Evolutionary conservation across 192 early-diverging fungal species (phyloP), one percentile per base, ranked within the genome.

Genomic region (Coemansia sp.): DNA sequence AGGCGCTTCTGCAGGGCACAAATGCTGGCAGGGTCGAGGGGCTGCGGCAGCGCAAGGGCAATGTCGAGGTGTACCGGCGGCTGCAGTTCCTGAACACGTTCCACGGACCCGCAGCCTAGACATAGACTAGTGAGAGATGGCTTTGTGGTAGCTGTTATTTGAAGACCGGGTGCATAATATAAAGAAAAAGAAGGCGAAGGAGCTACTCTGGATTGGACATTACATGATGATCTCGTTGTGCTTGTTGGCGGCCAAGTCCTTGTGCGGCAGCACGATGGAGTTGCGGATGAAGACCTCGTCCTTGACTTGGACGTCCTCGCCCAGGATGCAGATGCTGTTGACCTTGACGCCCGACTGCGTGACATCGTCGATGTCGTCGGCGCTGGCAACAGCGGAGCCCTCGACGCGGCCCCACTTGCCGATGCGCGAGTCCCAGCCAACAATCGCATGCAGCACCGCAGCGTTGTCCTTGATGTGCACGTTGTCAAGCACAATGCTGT

Each of bases 151-250:
- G 9, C 42, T 18, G 15, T 41, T 16, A 13, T 9, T 32, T 32
- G 32, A 32, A 32, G 32, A 32, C 32, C 21, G 43, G 3, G 11
- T 13, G 45, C 22, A n/a, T 12, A n/a, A 43, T 8, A 41, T 21
- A 32, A 48, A 39, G 40, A 54, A 40, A 10, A 66, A 36, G n/a
- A 67, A 41, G 10, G 13, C 32, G 2, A 32, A 32, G 32, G 32
- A 32, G 32, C 32, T 32, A 36, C 85, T n/a, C n/a, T n/a, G n/a
- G n/a, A n/a, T n/a, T n/a, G n/a, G n/a, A n/a, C n/a, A n/a, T n/a
- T 88, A 98, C 96, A 98, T 96, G 42, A 98, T 85, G 71, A 98
- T 93, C 77, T 96, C 95, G 73, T 95, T 92, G 77, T 96, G 94
- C 85, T 90, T 94, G 79, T 87, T 90, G 46, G 78, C 65, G 77